A percentile compares a stretch with the other conserved stretches of the same genome.
Conservation (phyloP, 1,284 basidiomycete species). For the Ganoderma leucocontextum region DNA sequence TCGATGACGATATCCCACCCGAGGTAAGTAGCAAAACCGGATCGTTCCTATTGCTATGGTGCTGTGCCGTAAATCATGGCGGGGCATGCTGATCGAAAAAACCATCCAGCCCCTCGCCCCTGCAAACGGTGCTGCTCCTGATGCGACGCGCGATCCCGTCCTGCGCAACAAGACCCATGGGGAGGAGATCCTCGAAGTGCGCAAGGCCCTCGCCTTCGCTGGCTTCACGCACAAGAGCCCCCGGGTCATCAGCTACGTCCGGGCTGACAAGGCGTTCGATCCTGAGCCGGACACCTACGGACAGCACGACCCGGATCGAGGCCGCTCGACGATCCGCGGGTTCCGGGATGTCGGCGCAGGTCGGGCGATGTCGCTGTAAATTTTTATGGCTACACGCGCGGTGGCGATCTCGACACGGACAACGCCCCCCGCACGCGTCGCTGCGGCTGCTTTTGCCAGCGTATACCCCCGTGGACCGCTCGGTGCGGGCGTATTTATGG, state of each 20-base stretch:
- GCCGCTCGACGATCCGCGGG: constrained; percentile 66
- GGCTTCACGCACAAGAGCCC: constrained; percentile 91
- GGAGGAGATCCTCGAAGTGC: constrained; percentile 84
- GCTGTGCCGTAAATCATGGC: neutral
- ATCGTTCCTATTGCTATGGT: constrained; percentile 10
- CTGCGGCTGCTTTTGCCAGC: constrained; percentile 23
- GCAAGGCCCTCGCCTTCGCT: constrained; percentile 91
- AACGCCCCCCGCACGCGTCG: constrained; percentile 32
- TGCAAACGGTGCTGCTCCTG: constrained; percentile 84
- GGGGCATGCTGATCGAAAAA: constrained; percentile 21
- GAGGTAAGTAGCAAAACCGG: constrained; percentile 63
- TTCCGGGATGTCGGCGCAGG: constrained; percentile 67
- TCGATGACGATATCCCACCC: constrained; percentile 91
- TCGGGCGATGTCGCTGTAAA: constrained; percentile 79
- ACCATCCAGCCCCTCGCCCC: constrained; percentile 80
- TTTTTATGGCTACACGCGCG: neutral
- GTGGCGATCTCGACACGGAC: constrained; percentile 9
- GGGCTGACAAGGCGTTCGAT: constrained; percentile 77
- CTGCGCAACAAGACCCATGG: constrained; percentile 88
- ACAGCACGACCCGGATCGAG: constrained; percentile 59
- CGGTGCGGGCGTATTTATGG: constrained; percentile 2
- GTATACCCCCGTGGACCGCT: constrained; percentile 30
- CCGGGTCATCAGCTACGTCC: constrained; percentile 75
- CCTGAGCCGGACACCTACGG: constrained; percentile 58
- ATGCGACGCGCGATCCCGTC: constrained; percentile 89